These are phyloP conservation scores for Candida odintsovae DNA, from an alignment of 805 yeast genomes.

Conservation along the genomic window DNA sequence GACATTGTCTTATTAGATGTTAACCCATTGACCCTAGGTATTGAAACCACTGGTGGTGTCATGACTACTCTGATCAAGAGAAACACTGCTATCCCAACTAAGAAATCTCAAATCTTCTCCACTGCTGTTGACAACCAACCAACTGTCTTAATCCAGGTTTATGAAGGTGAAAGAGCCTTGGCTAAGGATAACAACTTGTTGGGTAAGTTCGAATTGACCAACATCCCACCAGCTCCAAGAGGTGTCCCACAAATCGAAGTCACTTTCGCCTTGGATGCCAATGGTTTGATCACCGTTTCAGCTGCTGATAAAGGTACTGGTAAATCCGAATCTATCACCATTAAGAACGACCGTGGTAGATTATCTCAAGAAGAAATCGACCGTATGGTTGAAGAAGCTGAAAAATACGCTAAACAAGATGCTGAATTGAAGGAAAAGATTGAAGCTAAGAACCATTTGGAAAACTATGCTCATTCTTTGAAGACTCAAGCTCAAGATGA, in stretches of 20 bases:
- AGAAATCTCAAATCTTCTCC: conserved; percentile 91
- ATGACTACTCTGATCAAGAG: conserved; percentile 94
- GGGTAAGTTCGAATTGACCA: conserved; percentile 81
- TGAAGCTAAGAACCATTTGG: conserved; percentile 82
- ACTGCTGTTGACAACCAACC: conserved; percentile 97
- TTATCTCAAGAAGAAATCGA: conserved; percentile 90
- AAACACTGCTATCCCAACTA: conserved; percentile 93
- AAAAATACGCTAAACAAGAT: conserved; percentile 89
- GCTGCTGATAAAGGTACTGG: conserved; percentile 95
- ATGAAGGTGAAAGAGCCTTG: conserved; percentile 93
- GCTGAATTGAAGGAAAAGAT: conserved; percentile 76
- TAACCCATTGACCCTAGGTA: conserved; percentile 90
- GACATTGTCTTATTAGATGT: conserved; percentile 89
- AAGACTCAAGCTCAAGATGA: conserved; percentile 60
- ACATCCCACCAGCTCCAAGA: conserved; percentile 89
- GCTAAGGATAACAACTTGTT: conserved; percentile 89
- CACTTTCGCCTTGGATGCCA: conserved; percentile 82
- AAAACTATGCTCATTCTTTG: conserved; percentile 81
- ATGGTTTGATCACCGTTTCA: conserved; percentile 79
- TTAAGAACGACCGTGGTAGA: conserved; percentile 92
- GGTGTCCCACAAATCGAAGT: conserved; percentile 90
- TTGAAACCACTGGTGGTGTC: conserved; percentile 96
- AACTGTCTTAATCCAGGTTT: conserved; percentile 89
- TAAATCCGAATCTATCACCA: conserved; percentile 83
- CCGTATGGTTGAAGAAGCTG: conserved; percentile 97